phyloP scores from a whole-genome alignment of 75 land plant genomes.

The Pseudotsuga menziesii region DNA sequence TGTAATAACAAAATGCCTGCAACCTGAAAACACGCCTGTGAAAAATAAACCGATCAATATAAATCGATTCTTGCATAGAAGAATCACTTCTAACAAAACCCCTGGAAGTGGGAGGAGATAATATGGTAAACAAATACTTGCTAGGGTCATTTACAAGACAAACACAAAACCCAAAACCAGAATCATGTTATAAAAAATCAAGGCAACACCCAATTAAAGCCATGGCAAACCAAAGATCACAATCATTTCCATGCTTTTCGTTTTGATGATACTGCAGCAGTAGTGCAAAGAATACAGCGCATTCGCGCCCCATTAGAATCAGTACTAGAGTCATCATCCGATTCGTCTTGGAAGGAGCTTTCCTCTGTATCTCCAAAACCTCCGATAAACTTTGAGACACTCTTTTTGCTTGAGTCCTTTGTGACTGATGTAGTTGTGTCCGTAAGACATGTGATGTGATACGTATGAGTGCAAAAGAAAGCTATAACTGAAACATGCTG shows the following conservation, averaged over 20 bases:
- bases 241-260: constrained; percentile 5
- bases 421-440: constrained; percentile 40
- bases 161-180: neutral
- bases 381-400: constrained; percentile 11
- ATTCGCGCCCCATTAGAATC: constrained; percentile 27
- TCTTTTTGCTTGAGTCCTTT: constrained; percentile 6
- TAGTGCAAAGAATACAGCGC: constrained; percentile 94
- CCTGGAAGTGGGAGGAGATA: constrained; percentile 10
- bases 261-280: constrained; percentile 47
- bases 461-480: constrained; percentile 96
- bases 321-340: constrained; percentile 24
- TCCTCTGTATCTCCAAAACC: constrained; percentile 25
- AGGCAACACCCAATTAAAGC: constrained; percentile 4
- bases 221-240: neutral
- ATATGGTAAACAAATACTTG: neutral
- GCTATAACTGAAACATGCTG: constrained; percentile 78
- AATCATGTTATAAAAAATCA: constrained; percentile 1
- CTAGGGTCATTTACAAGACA: neutral
- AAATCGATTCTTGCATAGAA: neutral
- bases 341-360: constrained; percentile 13
- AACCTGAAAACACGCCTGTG: neutral
- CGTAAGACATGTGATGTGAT: constrained; percentile 72
- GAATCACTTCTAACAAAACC: neutral
- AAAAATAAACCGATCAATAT: neutral
- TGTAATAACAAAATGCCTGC: neutral